Conservation (phyloP, 192 early-diverging fungal species). For the Coemansia sp. region DNA sequence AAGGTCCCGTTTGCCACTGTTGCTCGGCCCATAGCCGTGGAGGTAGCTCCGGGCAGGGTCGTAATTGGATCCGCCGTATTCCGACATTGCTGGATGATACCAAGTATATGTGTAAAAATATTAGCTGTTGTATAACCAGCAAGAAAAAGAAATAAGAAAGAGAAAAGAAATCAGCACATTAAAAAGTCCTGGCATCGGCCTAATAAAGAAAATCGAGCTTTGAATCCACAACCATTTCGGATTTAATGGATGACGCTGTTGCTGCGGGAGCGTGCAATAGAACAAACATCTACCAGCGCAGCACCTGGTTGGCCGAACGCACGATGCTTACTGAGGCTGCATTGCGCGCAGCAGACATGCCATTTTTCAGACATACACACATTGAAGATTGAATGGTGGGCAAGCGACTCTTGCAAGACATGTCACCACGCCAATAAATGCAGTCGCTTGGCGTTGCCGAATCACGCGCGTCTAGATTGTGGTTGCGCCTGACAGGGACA, state of each 20-base stretch:
- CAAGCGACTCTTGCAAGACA: background rate
- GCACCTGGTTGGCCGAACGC: no score
- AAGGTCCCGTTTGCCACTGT: background rate
- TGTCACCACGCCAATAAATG: slow-evolving; percentile 1
- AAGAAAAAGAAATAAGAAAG: slow-evolving; percentile 9
- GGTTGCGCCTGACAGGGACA: background rate
- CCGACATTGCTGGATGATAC: slow-evolving; percentile 6
- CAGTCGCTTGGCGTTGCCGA: background rate
- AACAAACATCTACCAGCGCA: no score
- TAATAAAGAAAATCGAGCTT: background rate
- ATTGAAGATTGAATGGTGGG: background rate
- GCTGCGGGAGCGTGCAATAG: no score
- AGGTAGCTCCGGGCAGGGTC: background rate
- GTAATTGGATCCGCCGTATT: slow-evolving; percentile 4
- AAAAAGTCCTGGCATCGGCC: background rate
- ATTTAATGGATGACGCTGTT: no score
- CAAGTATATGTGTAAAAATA: background rate
- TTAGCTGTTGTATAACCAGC: slow-evolving; percentile 8
- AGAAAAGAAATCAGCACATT: slow-evolving; percentile 2
- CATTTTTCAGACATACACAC: background rate
- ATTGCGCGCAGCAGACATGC: background rate
- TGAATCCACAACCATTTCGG: background rate
- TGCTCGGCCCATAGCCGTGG: slow-evolving; percentile 4
- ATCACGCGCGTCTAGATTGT: background rate
- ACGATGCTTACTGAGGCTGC: background rate